A percentile compares a stretch with the other conserved stretches of the same genome.
Conservation (phyloP, 768 basidiomycete genomes). For the Cytidiella melzeri region DNA sequence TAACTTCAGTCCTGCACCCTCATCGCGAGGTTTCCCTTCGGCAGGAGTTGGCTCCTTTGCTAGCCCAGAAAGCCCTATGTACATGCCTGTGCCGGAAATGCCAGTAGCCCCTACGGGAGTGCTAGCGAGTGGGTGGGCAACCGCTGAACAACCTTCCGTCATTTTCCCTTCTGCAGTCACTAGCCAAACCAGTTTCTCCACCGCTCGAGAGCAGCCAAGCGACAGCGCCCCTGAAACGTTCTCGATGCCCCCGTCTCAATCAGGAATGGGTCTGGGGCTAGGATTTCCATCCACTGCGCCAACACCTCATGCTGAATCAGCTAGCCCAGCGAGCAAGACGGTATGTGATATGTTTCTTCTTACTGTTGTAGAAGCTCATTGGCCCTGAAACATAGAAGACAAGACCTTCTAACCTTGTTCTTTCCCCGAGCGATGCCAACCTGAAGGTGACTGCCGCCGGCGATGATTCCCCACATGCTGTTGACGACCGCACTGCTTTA, state of each 20-base stretch:
- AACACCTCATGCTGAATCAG: background rate
- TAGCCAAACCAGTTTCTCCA: constrained; percentile 11
- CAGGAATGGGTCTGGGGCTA: constrained; percentile 25
- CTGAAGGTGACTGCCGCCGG: constrained; percentile 38
- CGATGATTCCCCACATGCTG: constrained; percentile 26
- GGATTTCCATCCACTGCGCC: constrained; percentile 17
- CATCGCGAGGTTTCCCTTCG: constrained; percentile 7
- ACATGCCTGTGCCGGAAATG: constrained; percentile 12
- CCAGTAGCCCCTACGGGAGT: constrained; percentile 7
- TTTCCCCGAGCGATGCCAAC: constrained; percentile 60
- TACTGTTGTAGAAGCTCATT: no score
- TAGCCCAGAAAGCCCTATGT: constrained; percentile 30
- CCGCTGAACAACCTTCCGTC: background rate
- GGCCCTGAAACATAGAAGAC: constrained; percentile 37
- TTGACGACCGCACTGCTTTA: constrained; percentile 51
- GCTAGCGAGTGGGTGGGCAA: constrained; percentile 12
- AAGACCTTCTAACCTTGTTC: constrained; percentile 44
- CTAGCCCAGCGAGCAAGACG: background rate
- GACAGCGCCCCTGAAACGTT: background rate
- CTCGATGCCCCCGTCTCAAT: background rate
- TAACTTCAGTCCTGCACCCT: constrained; percentile 25
- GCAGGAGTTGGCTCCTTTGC: constrained; percentile 16
- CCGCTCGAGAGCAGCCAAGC: background rate
- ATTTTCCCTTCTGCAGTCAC: constrained; percentile 7
- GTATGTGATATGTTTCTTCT: no score